Evolutionary conservation across 2,329 filamentous ascomycete genomes (phyloP), one percentile per base, ranked within the genome.

Genomic region (Penicillium expansum): DNA sequence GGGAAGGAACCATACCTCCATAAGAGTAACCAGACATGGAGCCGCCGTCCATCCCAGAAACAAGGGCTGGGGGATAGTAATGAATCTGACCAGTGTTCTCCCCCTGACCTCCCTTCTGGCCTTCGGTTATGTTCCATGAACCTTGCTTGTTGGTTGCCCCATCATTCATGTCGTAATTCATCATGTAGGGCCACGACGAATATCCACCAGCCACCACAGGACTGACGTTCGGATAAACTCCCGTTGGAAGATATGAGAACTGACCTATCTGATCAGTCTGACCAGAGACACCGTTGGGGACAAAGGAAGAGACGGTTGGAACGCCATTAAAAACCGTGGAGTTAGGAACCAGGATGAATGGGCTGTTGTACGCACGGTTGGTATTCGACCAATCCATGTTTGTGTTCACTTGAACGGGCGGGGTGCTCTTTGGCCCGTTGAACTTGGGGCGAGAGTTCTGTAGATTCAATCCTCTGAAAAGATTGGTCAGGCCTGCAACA

Each of bases 1-100:
- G 83, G 57, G 49, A 24, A 2, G 86, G 83, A 35, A 86, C 82
- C n/a, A 86, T 87, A 1, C 86, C 86, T 13, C 83, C 86, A 69
- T 87, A 89, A 33, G 71, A 58, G 57, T 73, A 72, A 29, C 63
- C 66, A 6, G 68, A 37, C 39, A 84, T 80, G 11, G 74, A 68
- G 58, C 86, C 87, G 20, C 84, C 82, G 65, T 89, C 86, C 66
- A 85, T 72, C 38, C 77, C 80, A 20, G 64, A 20, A 39, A 58
- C 48, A 41, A 83, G 82, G 60, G 87, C 80, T 27, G 84, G 81
- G 52, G 83, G 79, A 41, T 81, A 83, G 65, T 81, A 82, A 57
- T 89, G 85, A 37, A 84, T 81, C 55, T 85, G 83, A 35, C 82
- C 74, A 49, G 80, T 79, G 54, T 82, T 83, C 62, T 87, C 87